Evolutionary conservation across 768 basidiomycete species (phyloP).

Genomic region (Steccherinum ochraceum): DNA sequence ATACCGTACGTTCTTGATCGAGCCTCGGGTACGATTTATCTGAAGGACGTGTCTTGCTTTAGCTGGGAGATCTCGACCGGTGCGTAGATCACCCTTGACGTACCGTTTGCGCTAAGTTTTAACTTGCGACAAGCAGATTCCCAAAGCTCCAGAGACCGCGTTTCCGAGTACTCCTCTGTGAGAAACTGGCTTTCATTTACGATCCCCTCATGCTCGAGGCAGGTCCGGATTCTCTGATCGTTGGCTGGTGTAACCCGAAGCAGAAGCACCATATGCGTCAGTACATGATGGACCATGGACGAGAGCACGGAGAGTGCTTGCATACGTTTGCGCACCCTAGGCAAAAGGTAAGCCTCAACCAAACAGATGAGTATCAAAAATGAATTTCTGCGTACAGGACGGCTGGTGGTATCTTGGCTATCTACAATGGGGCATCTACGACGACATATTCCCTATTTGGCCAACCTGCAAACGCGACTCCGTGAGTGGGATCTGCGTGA

Average conservation of each 20-base stretch:
- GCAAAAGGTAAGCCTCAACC: too few relatives aligned
- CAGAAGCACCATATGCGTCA: neutral
- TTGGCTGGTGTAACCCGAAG: conserved; percentile 2
- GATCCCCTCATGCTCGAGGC: conserved; percentile 3
- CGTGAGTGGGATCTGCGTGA: too few relatives aligned
- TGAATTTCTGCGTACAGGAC: neutral
- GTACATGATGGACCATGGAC: neutral
- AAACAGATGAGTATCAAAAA: neutral
- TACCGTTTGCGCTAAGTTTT: too few relatives aligned
- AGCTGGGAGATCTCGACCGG: too few relatives aligned
- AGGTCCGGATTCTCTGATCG: neutral
- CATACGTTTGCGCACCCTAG: neutral
- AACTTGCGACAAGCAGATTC: too few relatives aligned
- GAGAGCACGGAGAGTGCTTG: neutral
- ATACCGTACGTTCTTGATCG: neutral
- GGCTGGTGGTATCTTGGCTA: conserved; percentile 5
- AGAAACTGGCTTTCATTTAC: neutral
- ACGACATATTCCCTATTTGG: too few relatives aligned
- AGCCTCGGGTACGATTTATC: too few relatives aligned
- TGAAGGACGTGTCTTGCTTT: too few relatives aligned
- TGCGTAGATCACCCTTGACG: too few relatives aligned
- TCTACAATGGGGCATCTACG: conserved; percentile 3
- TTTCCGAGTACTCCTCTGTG: neutral
- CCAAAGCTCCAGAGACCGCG: neutral
- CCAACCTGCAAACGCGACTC: too few relatives aligned